Evolutionary conservation across 2,329 filamentous ascomycete species (phyloP).

Genomic region (Colletotrichum noveboracense): DNA sequence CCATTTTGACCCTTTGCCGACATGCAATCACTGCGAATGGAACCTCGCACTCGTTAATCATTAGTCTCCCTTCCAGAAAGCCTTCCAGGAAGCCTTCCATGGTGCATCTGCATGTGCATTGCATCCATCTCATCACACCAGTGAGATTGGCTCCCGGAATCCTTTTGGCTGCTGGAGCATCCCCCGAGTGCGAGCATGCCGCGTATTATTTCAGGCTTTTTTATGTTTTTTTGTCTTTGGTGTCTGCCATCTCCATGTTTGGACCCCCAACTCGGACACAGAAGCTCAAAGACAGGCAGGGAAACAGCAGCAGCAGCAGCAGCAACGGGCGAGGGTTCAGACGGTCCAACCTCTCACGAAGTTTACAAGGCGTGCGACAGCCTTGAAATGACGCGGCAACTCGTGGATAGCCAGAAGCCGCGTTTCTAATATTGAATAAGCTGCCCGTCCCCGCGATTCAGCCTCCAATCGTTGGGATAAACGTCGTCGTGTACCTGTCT

Average conservation of each 20-base stretch:
- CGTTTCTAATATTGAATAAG: not conserved
- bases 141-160: not conserved
- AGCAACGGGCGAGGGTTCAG: not conserved
- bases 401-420: not conserved
- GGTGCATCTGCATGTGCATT: not conserved
- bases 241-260: not conserved
- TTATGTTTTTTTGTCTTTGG: not conserved
- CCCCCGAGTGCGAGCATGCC: not conserved
- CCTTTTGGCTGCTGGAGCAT: not conserved
- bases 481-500: not conserved
- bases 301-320: not conserved
- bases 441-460: not conserved
- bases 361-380: not conserved
- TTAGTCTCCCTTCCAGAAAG: not conserved
- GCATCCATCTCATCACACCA: not conserved
- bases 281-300: not conserved
- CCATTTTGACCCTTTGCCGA: not conserved
- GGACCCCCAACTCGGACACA: not conserved
- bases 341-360: not conserved
- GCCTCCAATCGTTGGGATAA: not conserved
- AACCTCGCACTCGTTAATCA: not conserved
- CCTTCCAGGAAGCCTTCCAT: not conserved
- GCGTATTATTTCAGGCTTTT: not conserved
- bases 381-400: constrained; percentile 4
- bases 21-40: not conserved